These are phyloP conservation scores for Stellera chamaejasme DNA, from an alignment of 345 rosid species.

Conservation along the genomic window DNA sequence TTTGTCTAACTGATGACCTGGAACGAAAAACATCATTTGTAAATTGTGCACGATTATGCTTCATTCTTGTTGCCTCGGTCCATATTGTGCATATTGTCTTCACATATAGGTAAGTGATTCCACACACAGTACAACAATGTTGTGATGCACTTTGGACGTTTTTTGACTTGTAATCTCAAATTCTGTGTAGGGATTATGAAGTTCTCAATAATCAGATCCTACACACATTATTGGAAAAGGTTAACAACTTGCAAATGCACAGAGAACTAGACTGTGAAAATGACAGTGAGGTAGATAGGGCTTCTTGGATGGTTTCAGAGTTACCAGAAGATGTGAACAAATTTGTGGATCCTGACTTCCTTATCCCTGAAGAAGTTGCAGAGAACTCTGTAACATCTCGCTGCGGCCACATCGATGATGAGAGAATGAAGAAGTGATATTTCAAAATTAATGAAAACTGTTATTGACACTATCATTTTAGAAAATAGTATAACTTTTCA, in stretches of 20 bases:
- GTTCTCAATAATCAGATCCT: constrained; percentile 59
- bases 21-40: constrained; percentile 43
- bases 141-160: neutral
- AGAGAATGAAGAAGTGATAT: too few species aligned
- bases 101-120: constrained; percentile 48
- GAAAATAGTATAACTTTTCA: too few species aligned
- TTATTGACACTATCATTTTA: too few species aligned
- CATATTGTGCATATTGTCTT: constrained; percentile 57
- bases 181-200: constrained; percentile 66
- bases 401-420: too few species aligned
- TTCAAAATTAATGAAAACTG: too few species aligned
- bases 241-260: constrained; percentile 39
- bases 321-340: constrained; percentile 43
- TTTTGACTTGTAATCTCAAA: neutral
- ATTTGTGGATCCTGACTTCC: constrained; percentile 52
- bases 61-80: constrained; percentile 26
- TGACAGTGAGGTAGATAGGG: constrained; percentile 38
- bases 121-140: neutral
- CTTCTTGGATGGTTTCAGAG: constrained; percentile 54
- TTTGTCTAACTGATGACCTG: constrained; percentile 31
- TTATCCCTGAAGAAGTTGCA: constrained; percentile 27
- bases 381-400: constrained; percentile 27
- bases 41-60: constrained; percentile 33
- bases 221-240: constrained; percentile 45
- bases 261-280: constrained; percentile 31